phyloP scores from a whole-genome alignment of 2,329 filamentous ascomycete species.

The Ophiostoma novo-ulmi region DNA sequence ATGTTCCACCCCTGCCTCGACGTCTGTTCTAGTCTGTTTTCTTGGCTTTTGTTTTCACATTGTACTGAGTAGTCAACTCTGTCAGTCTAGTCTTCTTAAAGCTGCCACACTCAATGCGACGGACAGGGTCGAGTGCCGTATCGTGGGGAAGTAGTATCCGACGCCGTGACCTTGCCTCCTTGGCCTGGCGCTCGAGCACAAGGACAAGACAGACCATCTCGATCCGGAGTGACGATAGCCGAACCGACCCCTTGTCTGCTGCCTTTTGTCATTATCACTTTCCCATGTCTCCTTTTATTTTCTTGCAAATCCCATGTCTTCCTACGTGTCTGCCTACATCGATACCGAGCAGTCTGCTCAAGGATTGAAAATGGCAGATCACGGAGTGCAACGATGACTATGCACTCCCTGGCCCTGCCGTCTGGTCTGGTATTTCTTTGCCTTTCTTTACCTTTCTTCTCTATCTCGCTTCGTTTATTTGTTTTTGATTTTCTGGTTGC shows the following conservation, averaged over 20 bases:
- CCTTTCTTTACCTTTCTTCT: background rate
- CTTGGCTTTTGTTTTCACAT: background rate
- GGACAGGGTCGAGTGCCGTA: background rate
- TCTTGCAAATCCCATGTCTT: background rate
- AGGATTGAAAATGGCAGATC: background rate
- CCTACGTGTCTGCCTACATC: background rate
- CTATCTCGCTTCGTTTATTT: slow-evolving; percentile 17
- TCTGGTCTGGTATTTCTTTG: background rate
- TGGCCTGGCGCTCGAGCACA: background rate
- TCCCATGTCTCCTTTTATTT: background rate
- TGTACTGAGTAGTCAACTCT: background rate
- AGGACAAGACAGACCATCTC: background rate
- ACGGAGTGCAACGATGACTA: background rate
- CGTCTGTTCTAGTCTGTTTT: background rate
- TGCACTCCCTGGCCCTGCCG: background rate
- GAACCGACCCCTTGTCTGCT: background rate
- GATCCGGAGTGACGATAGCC: background rate
- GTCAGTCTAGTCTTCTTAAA: background rate
- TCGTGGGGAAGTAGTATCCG: background rate
- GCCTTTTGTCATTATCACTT: background rate
- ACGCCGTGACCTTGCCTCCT: background rate
- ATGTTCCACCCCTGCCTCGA: background rate
- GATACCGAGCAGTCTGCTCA: background rate
- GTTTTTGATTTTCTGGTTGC: slow-evolving; percentile 17
- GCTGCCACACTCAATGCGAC: background rate